Conservation (phyloP, 1,139 yeast genomes). For the Saccharomyces hybrid region DNA sequence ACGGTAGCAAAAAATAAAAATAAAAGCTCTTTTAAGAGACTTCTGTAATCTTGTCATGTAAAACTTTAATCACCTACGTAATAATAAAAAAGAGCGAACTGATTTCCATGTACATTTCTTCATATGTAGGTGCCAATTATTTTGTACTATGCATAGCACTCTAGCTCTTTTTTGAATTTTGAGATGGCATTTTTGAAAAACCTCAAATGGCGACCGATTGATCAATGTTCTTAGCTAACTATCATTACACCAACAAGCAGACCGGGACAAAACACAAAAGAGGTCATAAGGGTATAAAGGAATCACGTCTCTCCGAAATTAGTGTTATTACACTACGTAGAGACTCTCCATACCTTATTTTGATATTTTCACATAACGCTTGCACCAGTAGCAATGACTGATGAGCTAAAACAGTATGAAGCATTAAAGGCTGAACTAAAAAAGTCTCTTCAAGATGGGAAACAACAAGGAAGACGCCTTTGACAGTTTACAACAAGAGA, state of each 20-base stretch:
- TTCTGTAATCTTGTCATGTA: background rate
- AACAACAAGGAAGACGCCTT: constrained; percentile 60
- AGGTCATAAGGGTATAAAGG: background rate
- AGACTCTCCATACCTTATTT: background rate
- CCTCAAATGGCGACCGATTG: background rate
- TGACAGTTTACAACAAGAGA: constrained; percentile 61
- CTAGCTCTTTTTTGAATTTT: background rate
- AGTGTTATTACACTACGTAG: background rate
- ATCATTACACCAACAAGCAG: background rate
- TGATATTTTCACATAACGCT: background rate
- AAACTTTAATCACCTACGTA: background rate
- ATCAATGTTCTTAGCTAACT: background rate
- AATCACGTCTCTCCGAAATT: background rate
- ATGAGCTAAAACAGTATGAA: constrained; percentile 50
- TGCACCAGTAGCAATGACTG: constrained; percentile 17
- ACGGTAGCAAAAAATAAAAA: background rate
- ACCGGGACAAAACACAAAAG: background rate
- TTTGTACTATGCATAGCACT: background rate
- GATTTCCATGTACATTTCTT: background rate
- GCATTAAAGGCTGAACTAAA: constrained; percentile 61
- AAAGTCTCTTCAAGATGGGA: constrained; percentile 56
- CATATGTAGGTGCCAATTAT: background rate
- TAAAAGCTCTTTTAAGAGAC: background rate
- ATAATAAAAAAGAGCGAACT: background rate
- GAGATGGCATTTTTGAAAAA: background rate